phyloP scores from a whole-genome alignment of 495 filamentous ascomycete genomes.

The Xylaria scruposa region DNA sequence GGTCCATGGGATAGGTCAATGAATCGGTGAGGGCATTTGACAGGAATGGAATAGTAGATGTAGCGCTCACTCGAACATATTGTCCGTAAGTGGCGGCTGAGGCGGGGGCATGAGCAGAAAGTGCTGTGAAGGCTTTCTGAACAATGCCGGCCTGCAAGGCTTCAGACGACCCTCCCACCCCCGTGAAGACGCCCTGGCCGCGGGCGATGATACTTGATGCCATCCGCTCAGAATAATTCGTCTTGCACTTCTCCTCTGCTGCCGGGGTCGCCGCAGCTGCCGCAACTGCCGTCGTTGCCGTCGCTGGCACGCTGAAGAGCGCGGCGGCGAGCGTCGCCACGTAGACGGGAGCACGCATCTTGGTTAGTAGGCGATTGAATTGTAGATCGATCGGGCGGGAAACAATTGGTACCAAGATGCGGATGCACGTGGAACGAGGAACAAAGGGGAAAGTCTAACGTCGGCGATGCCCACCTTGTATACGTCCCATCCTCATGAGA shows the following conservation, averaged over 20 bases:
- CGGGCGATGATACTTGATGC: constrained; percentile 54
- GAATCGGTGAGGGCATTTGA: constrained; percentile 46
- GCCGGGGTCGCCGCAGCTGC: background rate
- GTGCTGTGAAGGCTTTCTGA: constrained; percentile 45
- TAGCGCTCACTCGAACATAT: constrained; percentile 38
- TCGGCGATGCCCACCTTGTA: constrained; percentile 22
- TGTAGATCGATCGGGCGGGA: background rate
- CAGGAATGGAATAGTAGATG: constrained; percentile 39
- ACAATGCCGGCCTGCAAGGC: constrained; percentile 51
- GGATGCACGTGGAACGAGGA: background rate
- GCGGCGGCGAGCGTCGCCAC: constrained; percentile 22
- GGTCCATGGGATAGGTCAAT: constrained; percentile 46
- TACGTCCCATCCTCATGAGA: constrained; percentile 3
- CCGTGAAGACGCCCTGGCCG: constrained; percentile 47
- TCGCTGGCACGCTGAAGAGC: constrained; percentile 24
- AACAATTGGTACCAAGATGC: background rate
- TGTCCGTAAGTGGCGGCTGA: constrained; percentile 30
- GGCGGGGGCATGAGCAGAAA: constrained; percentile 40
- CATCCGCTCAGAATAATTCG: constrained; percentile 50
- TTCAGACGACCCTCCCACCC: constrained; percentile 40
- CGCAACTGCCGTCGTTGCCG: background rate
- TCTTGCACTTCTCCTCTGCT: background rate
- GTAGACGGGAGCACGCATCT: constrained; percentile 21
- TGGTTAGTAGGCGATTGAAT: background rate
- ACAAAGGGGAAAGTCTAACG: background rate